phyloP scores from a whole-genome alignment of 768 basidiomycete genomes.

The Collybiopsis confluens region DNA sequence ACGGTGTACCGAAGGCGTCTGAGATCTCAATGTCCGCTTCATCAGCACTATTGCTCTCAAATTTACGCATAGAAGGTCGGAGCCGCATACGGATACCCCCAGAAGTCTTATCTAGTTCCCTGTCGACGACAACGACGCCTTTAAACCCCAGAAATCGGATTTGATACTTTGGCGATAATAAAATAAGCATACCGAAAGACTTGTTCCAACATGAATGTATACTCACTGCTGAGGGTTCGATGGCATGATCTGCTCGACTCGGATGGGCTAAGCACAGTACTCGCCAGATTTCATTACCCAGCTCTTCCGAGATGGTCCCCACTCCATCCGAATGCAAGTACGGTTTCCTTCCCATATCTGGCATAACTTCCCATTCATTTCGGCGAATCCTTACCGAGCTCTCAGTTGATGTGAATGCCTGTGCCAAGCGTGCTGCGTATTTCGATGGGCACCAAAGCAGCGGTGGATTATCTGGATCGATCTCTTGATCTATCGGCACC shows the following conservation, averaged over 20 bases:
- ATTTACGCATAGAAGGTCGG: constrained; percentile 74
- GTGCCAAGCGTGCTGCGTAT: constrained; percentile 78
- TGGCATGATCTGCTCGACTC: constrained; percentile 23
- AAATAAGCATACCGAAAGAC: not conserved
- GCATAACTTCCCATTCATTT: constrained; percentile 59
- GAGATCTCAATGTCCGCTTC: constrained; percentile 73
- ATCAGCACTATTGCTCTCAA: constrained; percentile 44
- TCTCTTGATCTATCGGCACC: constrained; percentile 21
- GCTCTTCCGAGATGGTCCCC: constrained; percentile 65
- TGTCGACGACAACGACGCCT: constrained; percentile 73
- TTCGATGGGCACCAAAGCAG: constrained; percentile 63
- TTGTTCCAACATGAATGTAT: not conserved
- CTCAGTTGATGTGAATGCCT: constrained; percentile 82
- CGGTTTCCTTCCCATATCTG: constrained; percentile 45
- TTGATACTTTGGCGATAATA: constrained; percentile 58
- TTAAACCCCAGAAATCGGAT: constrained; percentile 84
- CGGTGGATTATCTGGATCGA: constrained; percentile 5
- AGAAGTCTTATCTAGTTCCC: constrained; percentile 36
- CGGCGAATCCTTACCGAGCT: constrained; percentile 55
- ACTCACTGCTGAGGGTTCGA: constrained; percentile 62
- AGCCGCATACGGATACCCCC: constrained; percentile 64
- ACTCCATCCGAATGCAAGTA: constrained; percentile 73
- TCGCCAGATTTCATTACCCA: constrained; percentile 59
- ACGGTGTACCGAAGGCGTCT: constrained; percentile 54
- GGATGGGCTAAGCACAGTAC: constrained; percentile 43